These are phyloP conservation scores for Tothia fuscella DNA, from an alignment of 2,329 filamentous ascomycete species.

Conservation along the genomic window DNA sequence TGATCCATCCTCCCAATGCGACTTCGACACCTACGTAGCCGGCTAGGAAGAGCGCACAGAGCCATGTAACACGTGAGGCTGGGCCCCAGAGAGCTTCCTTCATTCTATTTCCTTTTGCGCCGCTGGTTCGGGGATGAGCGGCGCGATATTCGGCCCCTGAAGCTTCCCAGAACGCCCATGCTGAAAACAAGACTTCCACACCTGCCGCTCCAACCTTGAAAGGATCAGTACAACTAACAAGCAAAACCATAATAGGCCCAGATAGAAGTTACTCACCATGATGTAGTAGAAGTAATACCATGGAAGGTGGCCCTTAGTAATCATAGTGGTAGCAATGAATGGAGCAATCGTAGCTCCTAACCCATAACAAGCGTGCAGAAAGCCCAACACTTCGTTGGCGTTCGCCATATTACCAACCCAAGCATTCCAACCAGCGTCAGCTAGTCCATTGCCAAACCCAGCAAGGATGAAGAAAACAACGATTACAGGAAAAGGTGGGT, in stretches of 20 bases:
- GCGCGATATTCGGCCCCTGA: conserved; percentile 47
- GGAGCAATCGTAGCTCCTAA: conserved; percentile 58
- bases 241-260: not conserved
- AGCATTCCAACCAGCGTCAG: conserved; percentile 49
- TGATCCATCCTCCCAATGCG: conserved; percentile 67
- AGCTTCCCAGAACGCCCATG: conserved; percentile 50
- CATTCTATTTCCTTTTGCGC: conserved; percentile 36
- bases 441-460: conserved; percentile 60
- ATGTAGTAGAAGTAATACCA: conserved; percentile 73
- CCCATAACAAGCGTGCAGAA: conserved; percentile 62
- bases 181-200: conserved; percentile 42
- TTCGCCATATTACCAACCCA: conserved; percentile 61
- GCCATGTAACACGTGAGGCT: conserved; percentile 52
- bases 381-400: conserved; percentile 61
- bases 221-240: not conserved
- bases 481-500: conserved; percentile 57
- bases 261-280: conserved; percentile 41
- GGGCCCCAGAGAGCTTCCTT: conserved; percentile 37
- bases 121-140: conserved; percentile 32
- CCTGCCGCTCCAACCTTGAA: conserved; percentile 41
- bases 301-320: conserved; percentile 46
- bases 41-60: conserved; percentile 62
- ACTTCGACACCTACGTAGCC: conserved; percentile 72
- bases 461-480: conserved; percentile 53
- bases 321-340: conserved; percentile 60